Evolutionary conservation across 2,329 filamentous ascomycete genomes (phyloP).

Genomic region (Ceratocystis destructans): DNA sequence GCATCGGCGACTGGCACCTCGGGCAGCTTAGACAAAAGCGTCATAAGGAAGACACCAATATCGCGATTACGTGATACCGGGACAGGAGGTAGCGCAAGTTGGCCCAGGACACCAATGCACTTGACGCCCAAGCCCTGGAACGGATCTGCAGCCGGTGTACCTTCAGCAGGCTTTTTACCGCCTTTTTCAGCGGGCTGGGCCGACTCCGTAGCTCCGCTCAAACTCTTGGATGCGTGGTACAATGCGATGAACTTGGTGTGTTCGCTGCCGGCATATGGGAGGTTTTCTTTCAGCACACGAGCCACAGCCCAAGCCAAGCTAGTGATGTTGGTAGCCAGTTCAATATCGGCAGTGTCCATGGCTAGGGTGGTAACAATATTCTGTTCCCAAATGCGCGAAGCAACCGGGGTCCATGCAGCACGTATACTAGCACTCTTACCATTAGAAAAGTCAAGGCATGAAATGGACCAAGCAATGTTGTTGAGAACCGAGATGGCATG

Average conservation of each 20-base stretch:
- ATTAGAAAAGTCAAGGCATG: slow-evolving; percentile 44
- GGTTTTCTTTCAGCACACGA: slow-evolving; percentile 32
- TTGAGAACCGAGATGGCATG: slow-evolving; percentile 48
- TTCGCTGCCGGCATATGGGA: slow-evolving; percentile 31
- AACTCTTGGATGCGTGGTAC: slow-evolving; percentile 36
- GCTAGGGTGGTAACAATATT: slow-evolving; percentile 44
- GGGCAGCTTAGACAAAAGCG: slow-evolving; percentile 38
- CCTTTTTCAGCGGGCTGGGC: slow-evolving; percentile 22
- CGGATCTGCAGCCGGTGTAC: slow-evolving; percentile 33
- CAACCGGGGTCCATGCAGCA: slow-evolving; percentile 40
- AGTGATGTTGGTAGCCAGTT: slow-evolving; percentile 48
- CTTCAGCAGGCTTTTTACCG: slow-evolving; percentile 15
- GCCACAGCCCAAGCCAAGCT: slow-evolving; percentile 53
- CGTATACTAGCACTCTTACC: slow-evolving; percentile 39
- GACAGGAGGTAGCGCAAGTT: slow-evolving; percentile 44
- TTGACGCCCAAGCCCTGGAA: slow-evolving; percentile 52
- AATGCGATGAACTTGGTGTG: slow-evolving; percentile 51
- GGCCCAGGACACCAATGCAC: slow-evolving; percentile 52
- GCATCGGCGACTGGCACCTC: slow-evolving; percentile 42
- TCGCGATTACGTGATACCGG: slow-evolving; percentile 44
- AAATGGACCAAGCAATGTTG: slow-evolving; percentile 55
- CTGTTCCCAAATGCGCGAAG: slow-evolving; percentile 43
- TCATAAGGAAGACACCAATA: slow-evolving; percentile 49
- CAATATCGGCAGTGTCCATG: slow-evolving; percentile 47
- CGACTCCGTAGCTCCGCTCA: slow-evolving; percentile 25